Evolutionary conservation across 1,284 basidiomycete species (phyloP), one percentile per base, ranked within the genome.

Genomic region (Ganoderma lingzhi): DNA sequence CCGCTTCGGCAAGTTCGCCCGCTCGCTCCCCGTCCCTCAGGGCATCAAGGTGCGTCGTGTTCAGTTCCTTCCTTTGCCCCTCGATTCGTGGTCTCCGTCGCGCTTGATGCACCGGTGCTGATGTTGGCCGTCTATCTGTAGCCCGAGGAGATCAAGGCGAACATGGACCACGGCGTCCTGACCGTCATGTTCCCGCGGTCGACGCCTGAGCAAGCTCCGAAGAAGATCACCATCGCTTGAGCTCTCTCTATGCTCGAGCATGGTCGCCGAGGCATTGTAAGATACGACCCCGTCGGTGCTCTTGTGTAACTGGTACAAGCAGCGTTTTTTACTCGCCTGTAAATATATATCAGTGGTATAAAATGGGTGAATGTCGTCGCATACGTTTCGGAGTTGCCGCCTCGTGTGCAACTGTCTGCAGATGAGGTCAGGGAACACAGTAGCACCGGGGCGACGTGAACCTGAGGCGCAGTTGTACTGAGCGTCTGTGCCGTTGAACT

Each of bases 1-100:
- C 35, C 78, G 80, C 61, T 83, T 69, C 60, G 86, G 86, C 64
- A 85, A 80, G 65, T 86, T 87, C 75, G 80, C 83, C n/a, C 81
- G 87, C 48, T 80, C 81, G 0, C 42, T 87, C 66, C 76, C 80
- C 61, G 79, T 87, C 6, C 86, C 87, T 53, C 75, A 78, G 69
- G 86, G 87, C 2, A 79, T 84, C 63, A 84, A 87, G 83, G 86
- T 84, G 62, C 71, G 78, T 68, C 19, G 37, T 19, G 14, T 39
- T 14, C 19, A 14, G 8, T 32, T 41, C 6, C 1, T 10, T 30
- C 35, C 35, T 35, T 41, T 19, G 10, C 56, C 44, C 42, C 48
- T 23, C 2, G 44, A 19, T 6, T n/a, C 6, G 44, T 19, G 15
- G 9, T 65, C 37, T 2, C n/a, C 2, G 12, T 59, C 19, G 44